Base-by-base conservation (phyloP, 345 rosid genomes). In the Melastoma malabathricum region DNA sequence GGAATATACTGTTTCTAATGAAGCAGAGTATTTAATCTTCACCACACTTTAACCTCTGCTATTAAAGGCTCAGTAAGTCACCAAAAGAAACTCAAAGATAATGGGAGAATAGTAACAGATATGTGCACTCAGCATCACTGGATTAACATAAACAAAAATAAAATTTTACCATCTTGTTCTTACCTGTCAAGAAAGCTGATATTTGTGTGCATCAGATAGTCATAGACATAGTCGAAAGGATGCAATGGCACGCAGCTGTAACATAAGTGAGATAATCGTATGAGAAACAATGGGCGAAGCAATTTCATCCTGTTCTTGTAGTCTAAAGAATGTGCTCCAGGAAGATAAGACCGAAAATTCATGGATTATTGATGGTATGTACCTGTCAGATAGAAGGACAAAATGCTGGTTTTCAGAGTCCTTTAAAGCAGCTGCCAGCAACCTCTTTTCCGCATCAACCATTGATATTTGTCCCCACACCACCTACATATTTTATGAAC, bases 371-470 rank as follows among this genome's bases (percentile, higher is more conserved):
- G 38, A 29, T 6, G 41, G 41, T 1, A 34, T 34, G 52, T 48
- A 87, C 96, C 98, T 92, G 29, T 92, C 96, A 58, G 95, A 92
- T 54, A 92, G 96, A 54, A 92, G 72, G 58, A 92, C 93, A 79
- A 87, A 92, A 63, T 80, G 97, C 60, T 74, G 84, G 64, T 92
- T 87, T 25, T 82, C 95, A 62, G 84, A 82, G 76, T 92, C 96
- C 67, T 69, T 55, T 46, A 87, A 80, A 65, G 96, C 97, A 47
- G 64, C 73, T 7, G 86, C 96, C 64, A 92, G 60, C 50, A 92
- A 75, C 47, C 95, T 74, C 58, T 70, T 84, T 78, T 92, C 93
- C 0, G 96, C 98, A 79, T 87, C 95, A 73, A 92, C 75, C 98
- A 92, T 82, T 10, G 97, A 84, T 41, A 82, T 79, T 66, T 78